Evolutionary conservation across 2,329 filamentous ascomycete genomes (phyloP).

Genomic region (Aspergillus carbonarius): DNA sequence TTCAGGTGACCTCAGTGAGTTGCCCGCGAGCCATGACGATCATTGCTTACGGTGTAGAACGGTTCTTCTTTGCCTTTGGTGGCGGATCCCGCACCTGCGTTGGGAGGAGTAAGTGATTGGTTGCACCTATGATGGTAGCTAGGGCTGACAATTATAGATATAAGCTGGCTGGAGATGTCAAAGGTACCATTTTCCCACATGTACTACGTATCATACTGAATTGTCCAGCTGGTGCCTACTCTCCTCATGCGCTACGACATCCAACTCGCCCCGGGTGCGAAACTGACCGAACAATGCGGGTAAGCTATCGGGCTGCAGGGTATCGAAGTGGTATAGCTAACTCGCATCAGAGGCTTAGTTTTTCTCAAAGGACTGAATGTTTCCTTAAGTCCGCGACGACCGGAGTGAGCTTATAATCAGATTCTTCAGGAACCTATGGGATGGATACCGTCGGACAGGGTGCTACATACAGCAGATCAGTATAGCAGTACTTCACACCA

Average conservation of each 20-base stretch:
- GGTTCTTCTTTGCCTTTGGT: slow-evolving; percentile 4
- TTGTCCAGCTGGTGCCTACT: not conserved
- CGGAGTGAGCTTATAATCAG: too few relatives aligned
- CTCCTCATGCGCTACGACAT: not conserved
- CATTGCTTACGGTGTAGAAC: not conserved
- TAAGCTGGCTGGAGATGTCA: not conserved
- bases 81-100: not conserved
- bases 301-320: too few relatives aligned
- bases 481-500: too few relatives aligned
- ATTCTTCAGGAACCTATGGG: too few relatives aligned
- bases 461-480: too few relatives aligned
- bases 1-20: not conserved
- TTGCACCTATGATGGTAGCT: not conserved
- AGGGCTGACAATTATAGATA: not conserved
- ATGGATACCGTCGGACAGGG: too few relatives aligned
- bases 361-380: not conserved
- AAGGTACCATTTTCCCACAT: not conserved
- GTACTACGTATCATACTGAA: not conserved
- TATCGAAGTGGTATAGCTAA: too few relatives aligned
- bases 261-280: not conserved
- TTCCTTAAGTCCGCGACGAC: not conserved
- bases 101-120: not conserved
- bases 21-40: too few relatives aligned
- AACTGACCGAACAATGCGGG: not conserved
- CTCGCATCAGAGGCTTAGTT: not conserved